Evolutionary conservation across 352 stramenopile genomes (phyloP), one percentile per base, ranked within the genome.

Genomic region (Phytophthora kernoviae): DNA sequence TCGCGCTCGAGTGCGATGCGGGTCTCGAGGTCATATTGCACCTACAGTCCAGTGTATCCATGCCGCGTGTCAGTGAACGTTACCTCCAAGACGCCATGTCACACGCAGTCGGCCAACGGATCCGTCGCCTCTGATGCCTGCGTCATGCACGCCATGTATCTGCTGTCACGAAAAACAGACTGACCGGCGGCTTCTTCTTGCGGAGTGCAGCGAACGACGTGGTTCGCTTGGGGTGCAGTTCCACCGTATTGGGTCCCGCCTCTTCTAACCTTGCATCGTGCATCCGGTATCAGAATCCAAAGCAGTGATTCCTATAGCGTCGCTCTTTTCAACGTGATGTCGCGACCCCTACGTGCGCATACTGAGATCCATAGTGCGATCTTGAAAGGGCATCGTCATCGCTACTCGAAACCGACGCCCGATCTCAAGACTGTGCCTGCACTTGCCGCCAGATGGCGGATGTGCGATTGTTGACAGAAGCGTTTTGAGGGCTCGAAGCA

Each of bases 171-270:
- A 56, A 15, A 27, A 41, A 60, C 41, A 43, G 33, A 45, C 43
- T 41, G 24, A 65, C 68, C 58, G 48, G 48, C 6, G 69, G 56
- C 59, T 83, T 87, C 59, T 83, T 73, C 58, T 80, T 81, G 24
- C 71, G 64, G 2, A 58, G 58, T 18, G 62, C 54, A n/a, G 65
- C 68, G 48, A 84, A 88, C 37, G 76, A 88, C 30, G 73, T 84
- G 27, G 79, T 88, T 53, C 75, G 79, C 74, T 86, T 88, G n/a
- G 79, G 79, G 20, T 79, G 76, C 32, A 84, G 66, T 51, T 83
- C 73, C 39, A 58, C 55, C 27, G 65, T 65, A 37, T 75, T 65
- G 18, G 47, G 12, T 33, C 39, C 33, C 18, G 17, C 30, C 26
- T 66, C 52, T 4, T 52, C 37, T 27, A 54, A 20, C 22, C 24